phyloP scores from a whole-genome alignment of 73 alveolate species.

The Halteria grandinella region DNA sequence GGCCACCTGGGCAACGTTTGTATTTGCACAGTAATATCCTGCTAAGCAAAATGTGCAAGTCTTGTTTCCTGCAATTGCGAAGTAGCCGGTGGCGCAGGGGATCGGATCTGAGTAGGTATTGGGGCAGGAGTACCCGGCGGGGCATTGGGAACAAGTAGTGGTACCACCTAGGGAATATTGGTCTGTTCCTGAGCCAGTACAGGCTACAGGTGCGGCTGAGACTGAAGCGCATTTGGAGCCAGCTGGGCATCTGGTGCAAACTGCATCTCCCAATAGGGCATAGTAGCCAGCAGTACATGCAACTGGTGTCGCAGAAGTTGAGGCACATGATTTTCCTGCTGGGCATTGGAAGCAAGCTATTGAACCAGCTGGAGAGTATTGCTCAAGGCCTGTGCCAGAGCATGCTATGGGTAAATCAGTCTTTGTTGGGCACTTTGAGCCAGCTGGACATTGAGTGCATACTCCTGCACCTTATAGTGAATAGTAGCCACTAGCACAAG shows the following conservation, averaged over 20 bases:
- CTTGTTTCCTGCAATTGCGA: slow-evolving; percentile 32
- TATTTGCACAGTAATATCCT: slow-evolving; percentile 30
- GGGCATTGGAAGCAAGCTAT: slow-evolving; percentile 62
- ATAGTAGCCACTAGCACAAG: slow-evolving; percentile 60
- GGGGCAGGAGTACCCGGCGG: slow-evolving; percentile 62
- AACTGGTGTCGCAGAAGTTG: slow-evolving; percentile 12
- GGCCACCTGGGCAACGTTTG: slow-evolving; percentile 41
- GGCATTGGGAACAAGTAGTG: slow-evolving; percentile 64
- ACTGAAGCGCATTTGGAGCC: slow-evolving; percentile 60
- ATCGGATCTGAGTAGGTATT: slow-evolving; percentile 20
- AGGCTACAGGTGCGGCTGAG: not conserved
- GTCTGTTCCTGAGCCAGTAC: slow-evolving; percentile 43
- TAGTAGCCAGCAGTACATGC: slow-evolving; percentile 47
- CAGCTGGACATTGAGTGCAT: slow-evolving; percentile 73
- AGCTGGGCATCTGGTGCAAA: slow-evolving; percentile 67
- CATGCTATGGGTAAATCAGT: slow-evolving; percentile 20
- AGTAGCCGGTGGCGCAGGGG: slow-evolving; percentile 39
- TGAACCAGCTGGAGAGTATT: slow-evolving; percentile 49
- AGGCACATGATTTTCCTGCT: slow-evolving; percentile 53
- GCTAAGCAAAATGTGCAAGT: slow-evolving; percentile 51
- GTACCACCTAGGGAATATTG: slow-evolving; percentile 40
- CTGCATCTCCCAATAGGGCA: slow-evolving; percentile 44
- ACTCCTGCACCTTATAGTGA: slow-evolving; percentile 40
- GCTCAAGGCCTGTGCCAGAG: slow-evolving; percentile 58
- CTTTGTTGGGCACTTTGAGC: slow-evolving; percentile 44